Base-by-base conservation (phyloP, 306 rosid genomes). In the Casuarina glauca region DNA sequence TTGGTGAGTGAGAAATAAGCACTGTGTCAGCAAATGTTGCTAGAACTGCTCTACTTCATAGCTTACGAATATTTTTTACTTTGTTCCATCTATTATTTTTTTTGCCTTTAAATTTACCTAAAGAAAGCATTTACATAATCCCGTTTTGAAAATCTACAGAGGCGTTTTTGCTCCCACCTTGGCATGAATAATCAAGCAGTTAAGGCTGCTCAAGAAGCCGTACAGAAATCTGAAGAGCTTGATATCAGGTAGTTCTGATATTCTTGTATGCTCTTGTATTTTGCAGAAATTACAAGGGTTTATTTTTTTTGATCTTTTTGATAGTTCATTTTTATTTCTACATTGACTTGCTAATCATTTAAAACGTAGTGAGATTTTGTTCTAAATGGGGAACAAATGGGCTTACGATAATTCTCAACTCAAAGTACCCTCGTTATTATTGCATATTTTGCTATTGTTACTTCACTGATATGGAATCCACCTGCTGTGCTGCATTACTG, bases 201-300 rank as follows among this genome's bases (percentile, higher is more conserved):
- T 60, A 95, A 95, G 87, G 99, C 99, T 86, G 99, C 99, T 76
- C 97, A 91, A 81, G 98, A 95, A 87, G 90, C 98, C 70, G 97
- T 95, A 79, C 83, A 86, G 87, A 92, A 87, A 77, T 88, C 97
- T 2, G 98, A 94, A 84, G 98, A 92, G 76, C 91, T 94, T 76
- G 97, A 94, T 86, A 94, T 94, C 68, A 90, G 95, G 98, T 92
- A 69, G 53, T 74, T 53, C 72, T 76, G 71, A 74, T 0, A 15
- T 42, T 64, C 76, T 81, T 66, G 68, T 73, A 66, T 74, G 68
- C 75, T 17, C 51, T 57, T 16, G 1, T 11, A 41, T 70, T 45
- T 57, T 51, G 49, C 19, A 36, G 62, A 64, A 42, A 26, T 26
- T 73, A 35, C 45, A 66, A 76, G 54, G 61, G 32, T 26, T 46